These are phyloP conservation scores for Zoysia japonica DNA, from an alignment of 176 grass and related monocot genomes.

Conservation along the genomic window DNA sequence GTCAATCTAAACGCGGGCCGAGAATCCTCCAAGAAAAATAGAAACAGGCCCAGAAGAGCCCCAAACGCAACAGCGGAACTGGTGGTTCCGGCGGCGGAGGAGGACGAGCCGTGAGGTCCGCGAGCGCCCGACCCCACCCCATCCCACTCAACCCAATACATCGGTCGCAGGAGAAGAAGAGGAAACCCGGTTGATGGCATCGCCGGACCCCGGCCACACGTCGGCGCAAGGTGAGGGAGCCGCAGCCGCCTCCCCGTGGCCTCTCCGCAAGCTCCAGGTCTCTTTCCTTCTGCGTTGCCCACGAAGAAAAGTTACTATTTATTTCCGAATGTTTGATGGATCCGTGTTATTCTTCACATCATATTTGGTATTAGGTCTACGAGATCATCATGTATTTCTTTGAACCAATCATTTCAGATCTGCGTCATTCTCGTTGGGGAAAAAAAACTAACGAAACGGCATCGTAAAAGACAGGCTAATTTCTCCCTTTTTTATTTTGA, in stretches of 20 bases:
- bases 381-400: background rate
- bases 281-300: background rate
- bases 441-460: background rate
- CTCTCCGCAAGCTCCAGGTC: slow-evolving; percentile 73
- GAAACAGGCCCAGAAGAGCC: background rate
- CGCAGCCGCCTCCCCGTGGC: slow-evolving; percentile 47
- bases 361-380: background rate
- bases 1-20: background rate
- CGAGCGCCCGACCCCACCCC: background rate
- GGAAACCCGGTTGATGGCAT: slow-evolving; percentile 39
- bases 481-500: background rate
- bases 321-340: background rate
- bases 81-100: background rate
- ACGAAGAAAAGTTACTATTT: slow-evolving; percentile 1
- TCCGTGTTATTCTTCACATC: slow-evolving; percentile 15
- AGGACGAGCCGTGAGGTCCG: slow-evolving; percentile 24
- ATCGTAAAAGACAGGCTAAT: background rate
- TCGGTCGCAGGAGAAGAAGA: slow-evolving; percentile 35
- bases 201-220: slow-evolving; percentile 38
- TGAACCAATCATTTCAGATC: slow-evolving; percentile 1
- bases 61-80: background rate
- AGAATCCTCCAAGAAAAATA: background rate
- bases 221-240: slow-evolving; percentile 45
- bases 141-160: background rate
- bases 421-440: background rate